These are phyloP conservation scores for Xerocomellus dryophilus DNA, from an alignment of 768 basidiomycete species.

Conservation along the genomic window DNA sequence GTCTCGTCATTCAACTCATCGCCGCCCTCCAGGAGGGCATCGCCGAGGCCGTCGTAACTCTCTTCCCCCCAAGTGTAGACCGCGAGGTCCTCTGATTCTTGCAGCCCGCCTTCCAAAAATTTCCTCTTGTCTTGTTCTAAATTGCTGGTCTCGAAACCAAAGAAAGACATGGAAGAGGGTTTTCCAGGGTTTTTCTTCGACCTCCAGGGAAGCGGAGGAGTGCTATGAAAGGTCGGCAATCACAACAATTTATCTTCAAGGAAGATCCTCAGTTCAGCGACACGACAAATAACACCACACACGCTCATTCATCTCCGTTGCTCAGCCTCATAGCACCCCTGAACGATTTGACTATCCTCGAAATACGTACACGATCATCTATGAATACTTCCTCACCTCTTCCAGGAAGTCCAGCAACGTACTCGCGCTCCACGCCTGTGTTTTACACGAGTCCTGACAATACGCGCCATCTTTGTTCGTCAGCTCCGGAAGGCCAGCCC, in stretches of 20 bases:
- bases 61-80: constrained; percentile 94
- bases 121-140: constrained; percentile 63
- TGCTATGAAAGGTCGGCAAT: constrained; percentile 15
- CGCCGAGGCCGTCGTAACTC: constrained; percentile 85
- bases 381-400: constrained; percentile 43
- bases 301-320: constrained; percentile 12
- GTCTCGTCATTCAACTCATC: constrained; percentile 98
- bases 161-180: constrained; percentile 66
- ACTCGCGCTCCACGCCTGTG: constrained; percentile 96
- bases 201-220: constrained; percentile 17
- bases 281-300: constrained; percentile 29
- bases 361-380: not conserved
- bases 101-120: constrained; percentile 46
- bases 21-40: constrained; percentile 81
- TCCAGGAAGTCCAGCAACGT: constrained; percentile 89
- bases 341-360: not conserved
- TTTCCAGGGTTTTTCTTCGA: constrained; percentile 15
- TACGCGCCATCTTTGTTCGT: constrained; percentile 81
- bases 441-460: constrained; percentile 86
- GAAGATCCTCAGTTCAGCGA: constrained; percentile 2
- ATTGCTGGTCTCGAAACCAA: constrained; percentile 64
- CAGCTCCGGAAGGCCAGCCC: constrained; percentile 93
- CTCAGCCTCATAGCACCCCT: not conserved
- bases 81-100: constrained; percentile 76
- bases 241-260: constrained; percentile 10